Conservation (phyloP, 495 filamentous ascomycete genomes). For the Thermochaetoides thermophila region DNA sequence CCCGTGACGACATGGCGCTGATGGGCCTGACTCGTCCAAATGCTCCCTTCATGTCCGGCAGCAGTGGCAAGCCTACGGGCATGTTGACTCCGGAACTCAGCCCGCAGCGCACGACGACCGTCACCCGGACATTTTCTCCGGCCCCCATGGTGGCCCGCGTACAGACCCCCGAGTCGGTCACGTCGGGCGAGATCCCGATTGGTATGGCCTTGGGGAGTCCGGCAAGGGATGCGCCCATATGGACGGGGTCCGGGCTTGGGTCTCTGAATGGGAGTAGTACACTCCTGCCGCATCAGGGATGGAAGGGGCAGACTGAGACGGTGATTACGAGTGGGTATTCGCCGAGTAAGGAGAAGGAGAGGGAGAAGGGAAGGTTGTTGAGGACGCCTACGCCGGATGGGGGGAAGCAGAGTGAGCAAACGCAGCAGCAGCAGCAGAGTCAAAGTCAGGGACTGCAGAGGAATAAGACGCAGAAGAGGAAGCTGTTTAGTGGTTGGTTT, state of each 20-base stretch:
- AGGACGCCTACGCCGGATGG: no score
- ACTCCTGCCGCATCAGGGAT: slow-evolving; percentile 7
- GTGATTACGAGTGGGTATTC: slow-evolving; percentile 10
- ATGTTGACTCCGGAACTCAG: slow-evolving; percentile 31
- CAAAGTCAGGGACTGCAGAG: no score
- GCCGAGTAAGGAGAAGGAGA: no score
- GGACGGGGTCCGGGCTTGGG: slow-evolving; percentile 6
- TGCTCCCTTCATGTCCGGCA: slow-evolving; percentile 9
- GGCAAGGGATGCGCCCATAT: slow-evolving; percentile 4
- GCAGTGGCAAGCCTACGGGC: slow-evolving; percentile 13
- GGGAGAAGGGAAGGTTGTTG: no score
- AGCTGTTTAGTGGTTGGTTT: slow-evolving; percentile 33
- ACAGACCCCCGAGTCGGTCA: slow-evolving; percentile 27
- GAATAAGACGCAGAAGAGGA: slow-evolving; percentile 33
- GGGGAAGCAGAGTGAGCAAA: no score
- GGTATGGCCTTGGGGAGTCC: slow-evolving; percentile 48
- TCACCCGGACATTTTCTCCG: slow-evolving; percentile 13
- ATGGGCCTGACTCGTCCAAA: no score
- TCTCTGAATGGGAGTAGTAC: no score
- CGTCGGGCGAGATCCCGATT: slow-evolving; percentile 27
- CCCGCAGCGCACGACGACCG: slow-evolving; percentile 8
- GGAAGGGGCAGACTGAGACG: slow-evolving; percentile 11
- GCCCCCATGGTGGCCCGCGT: slow-evolving; percentile 15
- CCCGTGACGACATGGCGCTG: slow-evolving; percentile 37
- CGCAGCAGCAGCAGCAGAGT: no score